Evolutionary conservation across 2,329 filamentous ascomycete genomes (phyloP).

Genomic region (Aspergillus brasiliensis): DNA sequence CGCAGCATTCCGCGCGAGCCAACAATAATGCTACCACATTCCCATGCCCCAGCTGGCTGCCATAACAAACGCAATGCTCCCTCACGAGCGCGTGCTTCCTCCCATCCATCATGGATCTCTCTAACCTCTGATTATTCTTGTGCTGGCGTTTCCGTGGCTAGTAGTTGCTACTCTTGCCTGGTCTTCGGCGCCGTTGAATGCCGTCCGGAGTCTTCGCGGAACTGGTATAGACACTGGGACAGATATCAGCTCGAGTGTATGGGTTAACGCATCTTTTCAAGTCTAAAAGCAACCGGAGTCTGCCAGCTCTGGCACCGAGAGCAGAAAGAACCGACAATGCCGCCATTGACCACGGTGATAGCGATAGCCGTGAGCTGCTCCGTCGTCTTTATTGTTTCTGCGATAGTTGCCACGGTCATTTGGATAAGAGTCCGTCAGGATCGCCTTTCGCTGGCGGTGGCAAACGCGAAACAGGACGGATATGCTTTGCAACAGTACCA

Average conservation of each 20-base stretch:
- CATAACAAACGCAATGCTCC: constrained; percentile 34
- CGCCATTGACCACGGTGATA: constrained; percentile 34
- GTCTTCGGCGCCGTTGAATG: constrained; percentile 7
- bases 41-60: constrained; percentile 21
- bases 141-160: constrained; percentile 10
- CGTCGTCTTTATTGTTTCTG: constrained; percentile 35
- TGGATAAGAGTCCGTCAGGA: constrained; percentile 41
- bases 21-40: constrained; percentile 36
- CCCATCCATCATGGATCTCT: constrained; percentile 14
- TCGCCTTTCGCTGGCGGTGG: constrained; percentile 30
- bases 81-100: constrained; percentile 15
- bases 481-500: constrained; percentile 25
- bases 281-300: not conserved
- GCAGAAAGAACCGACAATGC: constrained; percentile 28
- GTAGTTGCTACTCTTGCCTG: constrained; percentile 11
- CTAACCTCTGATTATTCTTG: constrained; percentile 11
- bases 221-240: not conserved
- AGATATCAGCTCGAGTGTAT: constrained; percentile 3
- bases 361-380: constrained; percentile 39
- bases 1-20: constrained; percentile 34
- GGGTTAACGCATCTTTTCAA: constrained; percentile 1
- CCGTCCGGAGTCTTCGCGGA: not conserved
- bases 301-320: not conserved
- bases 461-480: constrained; percentile 25
- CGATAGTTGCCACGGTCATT: constrained; percentile 35